Base-by-base conservation (phyloP, 768 basidiomycete species). In the Epithele typhae region DNA sequence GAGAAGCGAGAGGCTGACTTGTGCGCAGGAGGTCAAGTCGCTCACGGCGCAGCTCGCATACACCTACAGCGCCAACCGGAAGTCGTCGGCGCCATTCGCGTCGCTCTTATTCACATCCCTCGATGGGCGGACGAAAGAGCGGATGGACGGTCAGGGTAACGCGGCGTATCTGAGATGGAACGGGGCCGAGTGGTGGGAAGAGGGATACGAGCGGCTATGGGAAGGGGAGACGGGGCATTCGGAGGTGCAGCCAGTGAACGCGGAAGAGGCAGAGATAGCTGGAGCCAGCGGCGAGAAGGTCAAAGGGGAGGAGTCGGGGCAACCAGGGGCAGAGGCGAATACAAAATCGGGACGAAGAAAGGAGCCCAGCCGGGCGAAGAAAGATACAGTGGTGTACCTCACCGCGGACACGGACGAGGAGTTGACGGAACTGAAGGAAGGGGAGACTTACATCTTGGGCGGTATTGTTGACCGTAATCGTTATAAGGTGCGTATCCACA, bases 381-480 rank as follows among this genome's bases (percentile, higher is more conserved):
- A 52, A 55, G 64, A 78, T 49, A 79, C 62, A 37, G 71, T 96
- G 43, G 76, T 98, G 32, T 99, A 99, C 65, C 80, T 99, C 42
- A 96, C 96, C 6, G 96, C 94, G 2, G 96, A 99, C 68, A 84
- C 94, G 7, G 77, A 83, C 24, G 80, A 94, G 40, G 91, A 94
- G 66, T 69, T 99, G 35, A 68, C 73, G n/a, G 84, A 88, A 57
- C 77, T 99, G 45, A 81, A 74, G 45, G 82, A 90, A 45, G 82
- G 84, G 35, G 87, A 94, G 61, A 87, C 84, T 7, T 98, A 98
- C 62, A 82, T 99, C 56, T 93, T 99, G 43, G 95, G 95, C 23
- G 95, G 94, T 5, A 86, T 99, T 56, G 86, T 85, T 49, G 96
- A 99, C 65, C 89, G 87, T 61, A 99, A 99, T 68, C 87, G 95